A percentile compares a stretch with the other conserved stretches of the same genome.
phyloP scores from a whole-genome alignment of 768 basidiomycete species.

The Hypholoma sublateritium region DNA sequence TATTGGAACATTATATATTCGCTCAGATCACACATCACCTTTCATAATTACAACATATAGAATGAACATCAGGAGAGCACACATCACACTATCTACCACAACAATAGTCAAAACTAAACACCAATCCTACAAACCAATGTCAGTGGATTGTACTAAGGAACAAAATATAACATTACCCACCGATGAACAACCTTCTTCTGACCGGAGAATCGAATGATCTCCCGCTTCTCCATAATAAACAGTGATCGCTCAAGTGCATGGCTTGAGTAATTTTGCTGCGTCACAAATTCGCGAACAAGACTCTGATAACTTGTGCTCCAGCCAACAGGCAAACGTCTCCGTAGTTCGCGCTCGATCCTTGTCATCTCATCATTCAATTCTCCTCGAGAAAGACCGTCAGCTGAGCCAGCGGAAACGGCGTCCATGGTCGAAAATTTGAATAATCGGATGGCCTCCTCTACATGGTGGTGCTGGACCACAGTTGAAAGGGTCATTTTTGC shows the following conservation, averaged over 20 bases:
- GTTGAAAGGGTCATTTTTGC: constrained; percentile 92
- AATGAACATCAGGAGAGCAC: constrained; percentile 6
- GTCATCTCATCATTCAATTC: constrained; percentile 94
- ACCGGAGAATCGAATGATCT: constrained; percentile 88
- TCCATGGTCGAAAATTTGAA: constrained; percentile 99
- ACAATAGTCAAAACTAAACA: constrained; percentile 8
- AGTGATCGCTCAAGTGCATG: constrained; percentile 91
- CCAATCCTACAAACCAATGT: constrained; percentile 9
- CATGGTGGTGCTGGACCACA: constrained; percentile 87
- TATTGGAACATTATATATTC: too few species aligned
- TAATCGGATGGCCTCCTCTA: constrained; percentile 95
- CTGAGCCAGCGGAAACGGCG: constrained; percentile 91
- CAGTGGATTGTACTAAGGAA: not conserved
- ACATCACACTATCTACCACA: constrained; percentile 6
- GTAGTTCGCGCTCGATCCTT: constrained; percentile 84
- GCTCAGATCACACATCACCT: not conserved
- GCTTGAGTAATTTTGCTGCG: constrained; percentile 85
- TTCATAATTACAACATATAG: constrained; percentile 13
- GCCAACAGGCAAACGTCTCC: constrained; percentile 83
- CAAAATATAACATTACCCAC: constrained; percentile 17
- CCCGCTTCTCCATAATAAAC: constrained; percentile 92
- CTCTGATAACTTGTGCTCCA: constrained; percentile 98
- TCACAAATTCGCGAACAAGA: constrained; percentile 90
- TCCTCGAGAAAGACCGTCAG: constrained; percentile 88
- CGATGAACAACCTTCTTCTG: constrained; percentile 50